Percentiles rank a stretch among this genome's conserved stretches.
phyloP scores from a whole-genome alignment of 257 asterid genomes.

The Nicotiana obtusifolia region DNA sequence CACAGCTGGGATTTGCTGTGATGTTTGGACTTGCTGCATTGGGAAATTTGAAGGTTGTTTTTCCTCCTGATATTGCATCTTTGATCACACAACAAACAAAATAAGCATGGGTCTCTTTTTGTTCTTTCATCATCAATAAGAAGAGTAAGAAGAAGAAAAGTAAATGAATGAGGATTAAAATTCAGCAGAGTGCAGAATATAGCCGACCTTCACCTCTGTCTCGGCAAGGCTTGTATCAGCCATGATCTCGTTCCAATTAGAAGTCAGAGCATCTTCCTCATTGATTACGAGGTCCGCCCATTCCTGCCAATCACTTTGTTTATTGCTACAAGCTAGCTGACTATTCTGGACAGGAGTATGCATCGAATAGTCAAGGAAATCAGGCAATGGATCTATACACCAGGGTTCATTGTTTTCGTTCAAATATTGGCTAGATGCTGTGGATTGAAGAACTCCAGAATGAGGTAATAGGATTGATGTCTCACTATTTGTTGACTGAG shows the following conservation, averaged over 20 bases:
- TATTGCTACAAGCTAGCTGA: conserved; percentile 35
- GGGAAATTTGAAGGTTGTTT: conserved; percentile 34
- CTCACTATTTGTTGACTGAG: conserved; percentile 46
- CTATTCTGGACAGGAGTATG: conserved; percentile 33
- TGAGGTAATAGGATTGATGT: conserved; percentile 39
- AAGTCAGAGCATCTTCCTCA: conserved; percentile 44
- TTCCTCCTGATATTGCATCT: conserved; percentile 33
- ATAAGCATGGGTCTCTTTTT: background rate
- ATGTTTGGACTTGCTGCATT: conserved; percentile 39
- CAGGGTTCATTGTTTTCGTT: conserved; percentile 39
- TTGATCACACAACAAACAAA: conserved; percentile 6
- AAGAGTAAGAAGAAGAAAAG: background rate
- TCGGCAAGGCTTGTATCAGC: conserved; percentile 43
- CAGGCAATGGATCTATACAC: conserved; percentile 55
- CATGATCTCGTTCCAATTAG: conserved; percentile 63
- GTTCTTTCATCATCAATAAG: background rate
- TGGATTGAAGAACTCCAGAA: conserved; percentile 44
- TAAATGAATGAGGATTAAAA: background rate
- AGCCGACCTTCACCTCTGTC: conserved; percentile 35
- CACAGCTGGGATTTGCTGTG: conserved; percentile 39
- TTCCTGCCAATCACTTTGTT: conserved; percentile 53
- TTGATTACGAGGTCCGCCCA: conserved; percentile 67
- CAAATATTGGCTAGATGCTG: conserved; percentile 40
- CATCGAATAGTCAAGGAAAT: conserved; percentile 47
- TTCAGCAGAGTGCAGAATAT: conserved; percentile 3